Percentiles rank a stretch among this genome's conserved stretches.
Conservation (phyloP, 2,329 filamentous ascomycete species). For the Pyrenochaeta sp. region DNA sequence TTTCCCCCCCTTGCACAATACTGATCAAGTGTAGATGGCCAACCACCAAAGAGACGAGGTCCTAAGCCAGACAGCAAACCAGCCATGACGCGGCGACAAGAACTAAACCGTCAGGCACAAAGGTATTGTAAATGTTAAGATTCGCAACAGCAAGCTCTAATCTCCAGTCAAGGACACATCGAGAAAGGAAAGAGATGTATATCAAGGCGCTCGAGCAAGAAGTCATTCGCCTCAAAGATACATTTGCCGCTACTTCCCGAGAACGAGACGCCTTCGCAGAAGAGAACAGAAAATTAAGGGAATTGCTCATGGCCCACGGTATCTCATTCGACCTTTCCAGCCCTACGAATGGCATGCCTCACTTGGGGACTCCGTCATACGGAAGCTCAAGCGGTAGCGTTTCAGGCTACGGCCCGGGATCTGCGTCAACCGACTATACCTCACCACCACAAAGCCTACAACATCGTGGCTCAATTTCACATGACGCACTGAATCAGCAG, state of each 20-base stretch:
- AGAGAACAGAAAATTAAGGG: conserved; percentile 80
- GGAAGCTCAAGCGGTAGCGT: conserved; percentile 64
- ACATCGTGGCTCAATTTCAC: conserved; percentile 41
- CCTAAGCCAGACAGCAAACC: conserved; percentile 98
- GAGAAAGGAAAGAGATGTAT: conserved; percentile 95
- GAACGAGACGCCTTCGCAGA: conserved; percentile 79
- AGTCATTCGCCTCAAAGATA: conserved; percentile 85
- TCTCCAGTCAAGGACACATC: conserved; percentile 75
- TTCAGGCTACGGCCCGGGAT: conserved; percentile 65
- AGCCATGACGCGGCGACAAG: conserved; percentile 88
- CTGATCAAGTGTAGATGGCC: conserved; percentile 69
- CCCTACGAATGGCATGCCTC: conserved; percentile 46
- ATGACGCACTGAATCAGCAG: conserved; percentile 34
- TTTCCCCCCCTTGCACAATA: not conserved
- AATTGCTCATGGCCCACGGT: conserved; percentile 66
- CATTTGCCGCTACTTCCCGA: conserved; percentile 75
- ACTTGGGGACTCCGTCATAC: conserved; percentile 50
- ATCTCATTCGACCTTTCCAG: conserved; percentile 62
- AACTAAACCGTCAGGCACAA: conserved; percentile 94
- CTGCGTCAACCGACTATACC: conserved; percentile 57
- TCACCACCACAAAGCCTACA: conserved; percentile 51
- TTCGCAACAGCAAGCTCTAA: conserved; percentile 16
- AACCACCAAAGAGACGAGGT: conserved; percentile 85
- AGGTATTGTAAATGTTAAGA: conserved; percentile 64
- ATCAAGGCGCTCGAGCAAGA: conserved; percentile 94